Conservation (phyloP, 305 asterid genomes). For the Fraxinus platypoda region DNA sequence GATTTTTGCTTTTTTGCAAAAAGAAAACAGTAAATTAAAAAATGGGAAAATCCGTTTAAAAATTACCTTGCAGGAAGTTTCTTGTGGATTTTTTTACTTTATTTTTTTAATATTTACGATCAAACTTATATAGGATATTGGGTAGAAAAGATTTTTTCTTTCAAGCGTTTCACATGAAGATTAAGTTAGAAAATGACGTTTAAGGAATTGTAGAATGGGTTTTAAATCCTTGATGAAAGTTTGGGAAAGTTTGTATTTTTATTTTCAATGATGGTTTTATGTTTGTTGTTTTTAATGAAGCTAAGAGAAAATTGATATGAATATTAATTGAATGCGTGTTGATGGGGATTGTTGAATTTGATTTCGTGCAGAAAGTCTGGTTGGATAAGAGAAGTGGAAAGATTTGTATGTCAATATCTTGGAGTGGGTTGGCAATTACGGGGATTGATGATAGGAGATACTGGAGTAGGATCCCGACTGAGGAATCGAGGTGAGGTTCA, state of each 20-base stretch:
- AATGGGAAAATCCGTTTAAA: background rate
- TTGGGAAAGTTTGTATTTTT: background rate
- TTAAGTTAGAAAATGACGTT: background rate
- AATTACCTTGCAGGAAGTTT: background rate
- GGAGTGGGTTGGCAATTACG: conserved; percentile 70
- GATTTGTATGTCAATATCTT: conserved; percentile 66
- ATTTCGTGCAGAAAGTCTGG: conserved; percentile 75
- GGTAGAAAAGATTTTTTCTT: background rate
- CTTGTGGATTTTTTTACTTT: background rate
- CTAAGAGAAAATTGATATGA: background rate
- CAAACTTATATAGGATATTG: background rate
- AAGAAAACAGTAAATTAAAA: background rate
- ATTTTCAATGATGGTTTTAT: background rate
- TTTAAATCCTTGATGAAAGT: background rate
- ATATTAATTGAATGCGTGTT: background rate
- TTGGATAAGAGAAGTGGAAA: conserved; percentile 72
- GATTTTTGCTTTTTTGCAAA: background rate
- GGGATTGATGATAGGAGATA: conserved; percentile 93
- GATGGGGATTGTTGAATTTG: conserved; percentile 8
- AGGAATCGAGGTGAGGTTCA: conserved; percentile 78
- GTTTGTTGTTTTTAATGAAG: background rate
- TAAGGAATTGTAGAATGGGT: background rate
- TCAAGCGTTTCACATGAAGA: background rate
- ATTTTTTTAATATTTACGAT: background rate
- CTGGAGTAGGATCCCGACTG: conserved; percentile 80